Evolutionary conservation across 139 green algal genomes (phyloP).

Genomic region (Chlorella sp.): DNA sequence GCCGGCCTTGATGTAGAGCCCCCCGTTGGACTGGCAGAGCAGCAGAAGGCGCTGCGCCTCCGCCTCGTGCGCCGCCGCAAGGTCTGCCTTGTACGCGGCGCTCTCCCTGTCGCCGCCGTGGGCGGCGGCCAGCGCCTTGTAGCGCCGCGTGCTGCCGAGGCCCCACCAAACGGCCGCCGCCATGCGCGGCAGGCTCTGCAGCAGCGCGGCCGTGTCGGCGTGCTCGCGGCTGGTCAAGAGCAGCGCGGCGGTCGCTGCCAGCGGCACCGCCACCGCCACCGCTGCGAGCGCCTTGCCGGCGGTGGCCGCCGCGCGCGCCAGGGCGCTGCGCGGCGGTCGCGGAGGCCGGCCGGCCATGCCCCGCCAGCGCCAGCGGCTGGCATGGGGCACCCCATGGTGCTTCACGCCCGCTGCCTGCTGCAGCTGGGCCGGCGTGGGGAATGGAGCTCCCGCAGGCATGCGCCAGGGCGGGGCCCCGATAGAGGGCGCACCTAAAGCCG

Average conservation of each 20-base stretch:
- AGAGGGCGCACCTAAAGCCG: too few relatives aligned
- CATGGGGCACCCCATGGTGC: too few relatives aligned
- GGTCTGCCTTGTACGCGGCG: constrained; percentile 9
- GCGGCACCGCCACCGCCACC: constrained; percentile 12
- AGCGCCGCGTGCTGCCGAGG: too few relatives aligned
- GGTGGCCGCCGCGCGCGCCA: neutral
- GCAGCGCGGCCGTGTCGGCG: constrained; percentile 17
- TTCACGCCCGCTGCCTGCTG: too few relatives aligned
- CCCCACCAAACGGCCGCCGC: constrained; percentile 29
- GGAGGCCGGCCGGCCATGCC: too few relatives aligned
- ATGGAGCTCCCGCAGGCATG: too few relatives aligned
- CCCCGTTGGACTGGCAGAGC: constrained; percentile 73
- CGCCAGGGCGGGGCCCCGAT: too few relatives aligned
- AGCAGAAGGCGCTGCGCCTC: constrained; percentile 31
- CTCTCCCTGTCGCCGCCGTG: neutral
- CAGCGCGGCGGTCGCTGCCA: constrained; percentile 13
- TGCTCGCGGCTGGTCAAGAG: constrained; percentile 24
- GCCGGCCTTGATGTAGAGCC: constrained; percentile 89
- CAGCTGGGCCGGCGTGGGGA: too few relatives aligned
- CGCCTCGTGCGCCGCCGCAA: constrained; percentile 21
- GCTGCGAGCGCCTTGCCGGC: neutral
- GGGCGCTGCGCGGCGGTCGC: neutral
- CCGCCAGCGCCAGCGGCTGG: too few relatives aligned
- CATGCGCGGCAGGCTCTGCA: constrained; percentile 29
- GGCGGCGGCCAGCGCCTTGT: constrained; percentile 7